Percentiles rank a stretch among this genome's conserved stretches.
Evolutionary conservation across 495 filamentous ascomycete species (phyloP).

Genomic region (Hyaloscypha finlandica): DNA sequence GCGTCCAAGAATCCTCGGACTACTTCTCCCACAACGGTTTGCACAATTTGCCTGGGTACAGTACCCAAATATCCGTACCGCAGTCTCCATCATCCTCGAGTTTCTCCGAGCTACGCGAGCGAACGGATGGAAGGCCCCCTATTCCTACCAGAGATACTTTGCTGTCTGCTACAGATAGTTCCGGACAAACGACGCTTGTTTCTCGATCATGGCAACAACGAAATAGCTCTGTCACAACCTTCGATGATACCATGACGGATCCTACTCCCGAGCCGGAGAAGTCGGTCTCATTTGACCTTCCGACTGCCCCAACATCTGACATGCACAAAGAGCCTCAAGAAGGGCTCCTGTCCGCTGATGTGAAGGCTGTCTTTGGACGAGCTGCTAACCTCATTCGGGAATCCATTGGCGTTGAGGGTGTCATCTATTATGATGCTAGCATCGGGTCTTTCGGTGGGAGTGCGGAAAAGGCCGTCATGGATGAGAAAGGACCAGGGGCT

Average conservation of each 20-base stretch:
- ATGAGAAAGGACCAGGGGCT: conserved; percentile 27
- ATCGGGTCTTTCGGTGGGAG: conserved; percentile 34
- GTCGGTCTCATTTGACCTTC: conserved; percentile 31
- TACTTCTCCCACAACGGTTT: conserved; percentile 25
- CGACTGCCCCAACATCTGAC: conserved; percentile 20
- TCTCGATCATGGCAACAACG: conserved; percentile 23
- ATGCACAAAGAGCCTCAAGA: conserved; percentile 25
- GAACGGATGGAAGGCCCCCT: conserved; percentile 20
- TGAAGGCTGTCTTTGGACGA: conserved; percentile 41
- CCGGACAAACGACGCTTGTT: conserved; percentile 7
- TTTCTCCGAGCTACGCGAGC: not conserved
- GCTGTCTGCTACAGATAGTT: conserved; percentile 17
- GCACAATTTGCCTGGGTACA: conserved; percentile 18
- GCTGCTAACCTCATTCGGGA: conserved; percentile 53
- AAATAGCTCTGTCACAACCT: conserved; percentile 28
- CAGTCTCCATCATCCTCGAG: conserved; percentile 19
- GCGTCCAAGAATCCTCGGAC: conserved; percentile 29
- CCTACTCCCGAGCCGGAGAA: conserved; percentile 18
- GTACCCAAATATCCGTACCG: not conserved
- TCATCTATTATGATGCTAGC: conserved; percentile 52
- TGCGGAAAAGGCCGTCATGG: conserved; percentile 26
- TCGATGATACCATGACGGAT: conserved; percentile 18
- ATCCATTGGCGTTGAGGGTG: conserved; percentile 53
- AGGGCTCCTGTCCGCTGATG: conserved; percentile 38
- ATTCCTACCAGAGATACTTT: conserved; percentile 21